Percentiles rank a stretch among this genome's conserved stretches.
Conservation (phyloP, 441 rosid genomes). For the Manihot esculenta region DNA sequence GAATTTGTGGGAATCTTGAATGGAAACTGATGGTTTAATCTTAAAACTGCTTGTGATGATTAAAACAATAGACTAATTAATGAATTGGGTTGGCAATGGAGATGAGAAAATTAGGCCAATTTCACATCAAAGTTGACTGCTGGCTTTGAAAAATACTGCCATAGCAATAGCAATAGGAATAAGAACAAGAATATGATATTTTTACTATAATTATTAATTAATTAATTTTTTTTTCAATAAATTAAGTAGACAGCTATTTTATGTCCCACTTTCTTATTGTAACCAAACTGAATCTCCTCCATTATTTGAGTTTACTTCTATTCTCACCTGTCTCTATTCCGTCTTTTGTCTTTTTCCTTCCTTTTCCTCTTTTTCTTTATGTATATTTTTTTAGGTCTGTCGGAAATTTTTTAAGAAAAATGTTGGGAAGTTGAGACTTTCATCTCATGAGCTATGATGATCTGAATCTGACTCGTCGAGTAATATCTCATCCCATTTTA, state of each 20-base stretch:
- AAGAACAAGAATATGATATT: no score
- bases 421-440: no score
- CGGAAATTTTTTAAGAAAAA: no score
- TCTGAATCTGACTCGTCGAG: no score
- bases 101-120: constrained; percentile 22
- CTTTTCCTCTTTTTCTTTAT: no score
- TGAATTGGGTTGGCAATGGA: background rate
- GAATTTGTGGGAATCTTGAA: background rate
- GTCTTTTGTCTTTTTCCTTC: background rate
- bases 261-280: no score
- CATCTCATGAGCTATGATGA: no score
- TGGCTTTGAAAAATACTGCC: background rate
- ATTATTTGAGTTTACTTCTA: background rate
- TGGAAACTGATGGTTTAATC: constrained; percentile 6
- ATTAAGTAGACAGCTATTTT: background rate
- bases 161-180: no score
- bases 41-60: background rate
- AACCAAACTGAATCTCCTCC: background rate
- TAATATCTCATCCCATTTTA: no score
- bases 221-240: no score
- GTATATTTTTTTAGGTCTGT: no score
- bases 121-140: constrained; percentile 14
- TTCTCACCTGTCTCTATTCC: background rate
- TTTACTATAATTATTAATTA: no score
- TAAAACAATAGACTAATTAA: background rate